A percentile compares a stretch with the other conserved stretches of the same genome.
These are phyloP conservation scores for Pyrenochaeta sp. DNA, from an alignment of 2,329 filamentous ascomycete species.

Conservation along the genomic window DNA sequence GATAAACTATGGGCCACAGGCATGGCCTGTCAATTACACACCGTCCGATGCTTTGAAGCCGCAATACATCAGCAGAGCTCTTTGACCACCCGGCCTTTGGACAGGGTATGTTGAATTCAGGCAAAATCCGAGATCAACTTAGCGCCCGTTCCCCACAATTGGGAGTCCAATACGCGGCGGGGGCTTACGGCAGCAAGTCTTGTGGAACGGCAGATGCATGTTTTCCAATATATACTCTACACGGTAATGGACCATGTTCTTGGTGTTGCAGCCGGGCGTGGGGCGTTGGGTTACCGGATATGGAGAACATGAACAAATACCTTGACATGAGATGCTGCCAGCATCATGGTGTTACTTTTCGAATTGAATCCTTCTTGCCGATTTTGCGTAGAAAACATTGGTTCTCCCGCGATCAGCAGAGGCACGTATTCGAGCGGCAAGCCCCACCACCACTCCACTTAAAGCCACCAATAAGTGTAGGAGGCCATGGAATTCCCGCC, in stretches of 20 bases:
- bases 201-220: conserved; percentile 5
- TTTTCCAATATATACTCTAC: conserved; percentile 2
- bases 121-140: conserved; percentile 8
- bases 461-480: not conserved
- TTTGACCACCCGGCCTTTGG: no score
- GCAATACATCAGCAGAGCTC: no score
- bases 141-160: conserved; percentile 6
- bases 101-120: conserved; percentile 7
- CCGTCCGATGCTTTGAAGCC: no score
- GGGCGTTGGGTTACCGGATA: not conserved
- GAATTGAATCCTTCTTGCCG: no score
- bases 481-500: no score
- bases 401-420: not conserved
- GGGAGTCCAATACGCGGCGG: conserved; percentile 6
- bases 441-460: not conserved
- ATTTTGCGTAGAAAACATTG: no score
- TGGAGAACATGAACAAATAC: not conserved
- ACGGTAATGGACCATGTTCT: not conserved
- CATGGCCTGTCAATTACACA: no score
- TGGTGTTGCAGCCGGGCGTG: conserved; percentile 2
- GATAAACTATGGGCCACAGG: no score
- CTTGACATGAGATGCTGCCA: not conserved
- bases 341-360: not conserved
- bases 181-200: conserved; percentile 7
- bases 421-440: not conserved